phyloP scores from a whole-genome alignment of 1,284 basidiomycete genomes.

The Cryptococcus neoformans region DNA sequence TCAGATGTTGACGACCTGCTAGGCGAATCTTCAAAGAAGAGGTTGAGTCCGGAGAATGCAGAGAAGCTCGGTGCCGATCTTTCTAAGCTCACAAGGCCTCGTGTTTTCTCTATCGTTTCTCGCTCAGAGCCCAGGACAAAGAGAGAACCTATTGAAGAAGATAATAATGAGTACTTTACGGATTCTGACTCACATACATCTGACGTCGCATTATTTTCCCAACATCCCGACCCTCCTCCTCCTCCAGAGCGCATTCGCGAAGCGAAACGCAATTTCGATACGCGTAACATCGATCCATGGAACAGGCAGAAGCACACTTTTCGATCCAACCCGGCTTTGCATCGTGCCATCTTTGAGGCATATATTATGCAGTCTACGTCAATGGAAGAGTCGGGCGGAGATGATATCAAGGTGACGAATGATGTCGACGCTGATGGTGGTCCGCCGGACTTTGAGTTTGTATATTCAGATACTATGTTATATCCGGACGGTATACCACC shows the following conservation, averaged over 20 bases:
- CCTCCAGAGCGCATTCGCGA: slow-evolving; percentile 16
- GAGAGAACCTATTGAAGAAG: too few species aligned
- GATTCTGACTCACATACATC: background rate
- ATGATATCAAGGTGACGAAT: slow-evolving; percentile 63
- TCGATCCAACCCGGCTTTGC: slow-evolving; percentile 22
- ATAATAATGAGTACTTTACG: too few species aligned
- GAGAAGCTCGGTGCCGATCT: too few species aligned
- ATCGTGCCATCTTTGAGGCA: slow-evolving; percentile 56
- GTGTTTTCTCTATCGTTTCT: too few species aligned
- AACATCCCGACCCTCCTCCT: slow-evolving; percentile 16
- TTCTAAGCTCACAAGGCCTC: too few species aligned
- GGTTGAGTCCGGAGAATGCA: too few species aligned
- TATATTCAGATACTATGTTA: slow-evolving; percentile 57
- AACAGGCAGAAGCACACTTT: slow-evolving; percentile 11
- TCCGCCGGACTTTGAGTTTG: slow-evolving; percentile 42
- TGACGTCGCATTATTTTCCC: background rate
- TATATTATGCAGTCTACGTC: slow-evolving; percentile 58
- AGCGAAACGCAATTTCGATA: slow-evolving; percentile 20
- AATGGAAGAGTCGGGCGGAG: slow-evolving; percentile 63
- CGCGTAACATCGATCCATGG: slow-evolving; percentile 22
- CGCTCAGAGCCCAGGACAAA: too few species aligned
- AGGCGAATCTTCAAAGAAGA: too few species aligned
- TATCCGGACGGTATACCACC: slow-evolving; percentile 63
- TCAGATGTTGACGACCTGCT: too few species aligned
- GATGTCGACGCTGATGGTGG: slow-evolving; percentile 64